Base-by-base conservation (phyloP, 2,329 filamentous ascomycete genomes). In the Arthrobotrys sinensis region DNA sequence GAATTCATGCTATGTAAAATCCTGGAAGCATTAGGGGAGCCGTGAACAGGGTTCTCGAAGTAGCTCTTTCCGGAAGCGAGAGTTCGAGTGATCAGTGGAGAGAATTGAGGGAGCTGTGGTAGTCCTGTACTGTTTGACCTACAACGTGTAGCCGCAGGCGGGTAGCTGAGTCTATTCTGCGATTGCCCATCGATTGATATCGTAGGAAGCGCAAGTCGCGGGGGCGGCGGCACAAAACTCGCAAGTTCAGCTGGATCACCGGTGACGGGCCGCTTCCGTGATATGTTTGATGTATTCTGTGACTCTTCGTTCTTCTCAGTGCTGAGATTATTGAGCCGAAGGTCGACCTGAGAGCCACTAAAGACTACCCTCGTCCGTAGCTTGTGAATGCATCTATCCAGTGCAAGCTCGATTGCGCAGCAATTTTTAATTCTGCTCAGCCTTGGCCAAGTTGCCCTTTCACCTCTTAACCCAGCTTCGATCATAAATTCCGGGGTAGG, bases 371-470 rank as follows among this genome's bases (percentile, higher is more conserved):
- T 86, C 1, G 91, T 89, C 34, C 91, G 88, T 32, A 94, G 85
- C 10, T 87, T 86, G 79, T 92, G 90, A 0, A 95, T 91, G 1
- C 92, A 91, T 19, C 89, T 87, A 82, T 96, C 92, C 0, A 98
- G 85, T 3, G 94, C 93, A 55, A 97, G 85, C 83, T 98, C 95
- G 68, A 97, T 93, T 2, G 94, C 93, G 81, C 93, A 93, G 68
- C 94, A 91, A 82, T 97, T 96, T 45, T 92, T 88, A 81, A 98
- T 92, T 11, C 93, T 90, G 80, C 91, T 92, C 8, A 98, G 86
- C 83, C 94, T 94, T 0, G 94, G 94, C 95, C 94, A 98, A 0
- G 94, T 97, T 1, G 95, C 94, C 72, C 91, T 88, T 84, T 97
- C 93, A 5, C 95, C 95, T 28, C 89, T 88, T 5, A 93, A 85